Conservation (phyloP, 768 basidiomycete species). For the Lactarius sp. region DNA sequence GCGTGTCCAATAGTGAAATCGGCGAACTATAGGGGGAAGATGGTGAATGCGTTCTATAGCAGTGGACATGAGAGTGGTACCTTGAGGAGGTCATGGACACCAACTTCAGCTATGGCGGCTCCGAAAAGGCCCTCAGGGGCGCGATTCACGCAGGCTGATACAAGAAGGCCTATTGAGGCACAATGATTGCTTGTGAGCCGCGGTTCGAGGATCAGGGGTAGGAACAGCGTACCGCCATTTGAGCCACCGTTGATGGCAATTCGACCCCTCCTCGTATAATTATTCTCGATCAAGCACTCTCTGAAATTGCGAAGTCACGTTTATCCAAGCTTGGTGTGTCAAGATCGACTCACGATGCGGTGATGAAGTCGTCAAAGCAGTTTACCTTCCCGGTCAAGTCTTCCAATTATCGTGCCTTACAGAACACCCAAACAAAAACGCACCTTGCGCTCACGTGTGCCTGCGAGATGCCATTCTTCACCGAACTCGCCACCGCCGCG, state of each 20-base stretch:
- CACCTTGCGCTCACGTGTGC: conserved; percentile 66
- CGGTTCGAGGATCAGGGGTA: not conserved
- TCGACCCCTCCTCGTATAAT: conserved; percentile 63
- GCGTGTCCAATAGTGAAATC: conserved; percentile 75
- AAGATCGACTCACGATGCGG: conserved; percentile 55
- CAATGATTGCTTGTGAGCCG: not conserved
- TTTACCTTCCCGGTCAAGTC: conserved; percentile 44
- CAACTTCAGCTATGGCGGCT: conserved; percentile 77
- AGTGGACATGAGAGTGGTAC: conserved; percentile 34
- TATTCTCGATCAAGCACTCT: conserved; percentile 66
- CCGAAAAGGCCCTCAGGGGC: conserved; percentile 73
- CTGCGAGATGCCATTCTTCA: conserved; percentile 78
- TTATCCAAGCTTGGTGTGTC: not conserved
- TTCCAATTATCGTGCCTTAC: too few relatives aligned
- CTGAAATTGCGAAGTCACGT: conserved; percentile 33
- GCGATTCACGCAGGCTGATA: conserved; percentile 82
- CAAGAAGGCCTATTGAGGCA: conserved; percentile 51
- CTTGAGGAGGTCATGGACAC: conserved; percentile 75
- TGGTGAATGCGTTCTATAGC: not conserved
- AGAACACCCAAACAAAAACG: not conserved
- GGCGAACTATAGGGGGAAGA: conserved; percentile 45
- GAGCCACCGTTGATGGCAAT: conserved; percentile 75
- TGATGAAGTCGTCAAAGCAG: conserved; percentile 79
- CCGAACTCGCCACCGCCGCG: conserved; percentile 72
- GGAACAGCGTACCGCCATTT: conserved; percentile 58